phyloP scores from a whole-genome alignment of 208 protist species.

The Trypanosoma rangeli region DNA sequence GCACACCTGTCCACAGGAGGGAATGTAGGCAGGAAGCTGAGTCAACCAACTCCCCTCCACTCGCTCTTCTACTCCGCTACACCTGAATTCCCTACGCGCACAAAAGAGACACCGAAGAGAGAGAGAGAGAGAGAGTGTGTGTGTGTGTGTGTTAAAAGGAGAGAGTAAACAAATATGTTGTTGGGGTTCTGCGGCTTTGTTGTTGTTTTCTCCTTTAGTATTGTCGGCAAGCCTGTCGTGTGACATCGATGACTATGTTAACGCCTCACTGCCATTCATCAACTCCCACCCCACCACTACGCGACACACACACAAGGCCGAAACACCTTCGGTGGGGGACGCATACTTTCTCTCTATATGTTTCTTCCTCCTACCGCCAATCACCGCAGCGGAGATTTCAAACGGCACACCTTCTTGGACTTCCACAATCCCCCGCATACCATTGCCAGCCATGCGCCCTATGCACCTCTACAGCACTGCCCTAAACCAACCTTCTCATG shows the following conservation, averaged over 20 bases:
- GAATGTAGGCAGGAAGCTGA: not conserved
- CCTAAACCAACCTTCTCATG: not conserved
- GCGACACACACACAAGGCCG: not conserved
- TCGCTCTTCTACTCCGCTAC: not conserved
- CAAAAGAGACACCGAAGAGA: not conserved
- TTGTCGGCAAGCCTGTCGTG: not conserved
- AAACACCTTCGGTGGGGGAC: not conserved
- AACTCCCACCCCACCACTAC: too few relatives aligned
- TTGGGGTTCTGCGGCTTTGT: not conserved
- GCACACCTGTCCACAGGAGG: not conserved
- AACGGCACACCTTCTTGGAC: not conserved
- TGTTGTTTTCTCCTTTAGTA: not conserved
- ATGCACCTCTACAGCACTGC: not conserved
- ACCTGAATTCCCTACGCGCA: conserved; percentile 8
- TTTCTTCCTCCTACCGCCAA: not conserved
- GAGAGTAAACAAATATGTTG: not conserved
- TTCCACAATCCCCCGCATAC: not conserved
- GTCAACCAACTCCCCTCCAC: not conserved
- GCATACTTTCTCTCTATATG: not conserved
- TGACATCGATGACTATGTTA: too few relatives aligned
- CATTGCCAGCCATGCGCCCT: not conserved
- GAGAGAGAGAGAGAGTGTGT: not conserved
- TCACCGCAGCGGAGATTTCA: not conserved
- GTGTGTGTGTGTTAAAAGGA: not conserved
- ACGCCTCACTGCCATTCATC: not conserved